Conservation (phyloP, 2,329 filamentous ascomycete genomes). For the Colletotrichum liriopes region DNA sequence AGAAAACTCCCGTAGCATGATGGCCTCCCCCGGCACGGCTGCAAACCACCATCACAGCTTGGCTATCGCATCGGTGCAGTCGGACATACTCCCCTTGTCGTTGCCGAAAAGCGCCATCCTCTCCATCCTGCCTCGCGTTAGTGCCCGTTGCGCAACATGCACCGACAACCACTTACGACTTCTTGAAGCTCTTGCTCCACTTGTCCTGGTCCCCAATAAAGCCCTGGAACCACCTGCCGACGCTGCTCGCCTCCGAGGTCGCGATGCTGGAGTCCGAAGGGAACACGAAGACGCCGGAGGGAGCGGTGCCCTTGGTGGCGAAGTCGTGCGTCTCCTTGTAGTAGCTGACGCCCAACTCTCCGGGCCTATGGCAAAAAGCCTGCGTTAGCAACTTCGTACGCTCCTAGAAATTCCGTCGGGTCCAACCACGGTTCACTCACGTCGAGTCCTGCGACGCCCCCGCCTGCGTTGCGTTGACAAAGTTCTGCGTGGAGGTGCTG, state of each 20-base stretch:
- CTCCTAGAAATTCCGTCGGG: neutral
- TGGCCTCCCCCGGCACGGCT: too few relatives aligned
- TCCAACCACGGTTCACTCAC: neutral
- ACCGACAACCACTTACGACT: constrained; percentile 53
- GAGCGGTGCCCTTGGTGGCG: constrained; percentile 50
- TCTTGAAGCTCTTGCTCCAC: constrained; percentile 23
- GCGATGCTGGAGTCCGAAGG: constrained; percentile 59
- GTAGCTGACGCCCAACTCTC: constrained; percentile 68
- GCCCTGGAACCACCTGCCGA: constrained; percentile 52
- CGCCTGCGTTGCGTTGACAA: constrained; percentile 57
- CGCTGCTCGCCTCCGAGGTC: constrained; percentile 53
- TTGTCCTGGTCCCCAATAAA: constrained; percentile 57
- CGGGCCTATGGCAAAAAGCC: constrained; percentile 48
- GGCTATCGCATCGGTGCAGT: constrained; percentile 60
- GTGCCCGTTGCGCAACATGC: constrained; percentile 63
- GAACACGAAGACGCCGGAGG: constrained; percentile 58
- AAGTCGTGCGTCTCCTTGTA: constrained; percentile 59
- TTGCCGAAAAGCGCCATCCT: constrained; percentile 69
- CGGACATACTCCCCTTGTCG: constrained; percentile 68
- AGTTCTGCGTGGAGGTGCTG: constrained; percentile 64
- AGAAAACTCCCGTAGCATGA: neutral
- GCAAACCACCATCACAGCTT: neutral
- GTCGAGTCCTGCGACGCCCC: constrained; percentile 67
- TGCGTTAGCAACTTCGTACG: neutral
- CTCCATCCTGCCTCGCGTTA: constrained; percentile 18